Evolutionary conservation across 768 basidiomycete species (phyloP).

Genomic region (Crepidotus variabilis): DNA sequence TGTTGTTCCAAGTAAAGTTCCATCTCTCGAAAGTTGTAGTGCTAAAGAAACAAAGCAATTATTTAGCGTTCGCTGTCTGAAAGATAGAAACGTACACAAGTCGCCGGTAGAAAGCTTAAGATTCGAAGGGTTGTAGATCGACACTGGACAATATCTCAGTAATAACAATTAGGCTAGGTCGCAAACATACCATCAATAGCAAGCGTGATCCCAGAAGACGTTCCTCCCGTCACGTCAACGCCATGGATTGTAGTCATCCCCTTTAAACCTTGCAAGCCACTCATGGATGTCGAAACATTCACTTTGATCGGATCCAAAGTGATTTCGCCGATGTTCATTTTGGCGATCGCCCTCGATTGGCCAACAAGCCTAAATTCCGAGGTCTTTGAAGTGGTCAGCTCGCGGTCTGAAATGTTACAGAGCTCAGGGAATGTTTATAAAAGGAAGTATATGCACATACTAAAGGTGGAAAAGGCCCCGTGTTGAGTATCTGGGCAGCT

Average conservation of each 20-base stretch:
- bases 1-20: constrained; percentile 53
- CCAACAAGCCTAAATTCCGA: constrained; percentile 58
- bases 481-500: constrained; percentile 45
- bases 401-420: constrained; percentile 35
- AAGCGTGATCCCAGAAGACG: constrained; percentile 52
- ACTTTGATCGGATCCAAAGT: constrained; percentile 71
- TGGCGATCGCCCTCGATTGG: constrained; percentile 55
- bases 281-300: constrained; percentile 58
- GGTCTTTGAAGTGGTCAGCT: constrained; percentile 47
- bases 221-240: constrained; percentile 69
- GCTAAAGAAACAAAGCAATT: constrained; percentile 26
- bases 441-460: constrained; percentile 30
- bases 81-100: constrained; percentile 40
- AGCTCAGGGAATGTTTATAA: not conserved
- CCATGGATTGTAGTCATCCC: constrained; percentile 48
- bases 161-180: not conserved
- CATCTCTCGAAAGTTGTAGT: constrained; percentile 52
- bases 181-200: constrained; percentile 47
- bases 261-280: constrained; percentile 59
- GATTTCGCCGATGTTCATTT: constrained; percentile 59
- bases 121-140: constrained; percentile 67
- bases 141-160: constrained; percentile 30
- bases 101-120: constrained; percentile 61
- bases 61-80: not conserved
- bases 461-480: constrained; percentile 52